Percentiles rank a stretch among this genome's conserved stretches.
Evolutionary conservation across 2,329 filamentous ascomycete genomes (phyloP).

Genomic region (Colletotrichum navitas): DNA sequence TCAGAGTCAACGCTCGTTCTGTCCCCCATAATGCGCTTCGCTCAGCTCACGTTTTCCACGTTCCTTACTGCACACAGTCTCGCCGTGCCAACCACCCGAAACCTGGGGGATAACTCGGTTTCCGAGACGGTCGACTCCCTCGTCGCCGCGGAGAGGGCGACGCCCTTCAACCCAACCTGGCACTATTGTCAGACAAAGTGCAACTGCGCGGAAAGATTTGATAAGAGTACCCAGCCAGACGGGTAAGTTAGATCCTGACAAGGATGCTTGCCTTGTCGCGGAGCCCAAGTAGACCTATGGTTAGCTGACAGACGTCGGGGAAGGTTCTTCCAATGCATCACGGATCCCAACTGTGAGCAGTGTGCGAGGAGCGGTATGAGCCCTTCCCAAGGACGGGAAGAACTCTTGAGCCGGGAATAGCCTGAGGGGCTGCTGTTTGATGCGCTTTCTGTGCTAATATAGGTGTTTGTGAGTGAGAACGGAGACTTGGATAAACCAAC

Average conservation of each 20-base stretch:
- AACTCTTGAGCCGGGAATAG: background rate
- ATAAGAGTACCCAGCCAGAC: constrained; percentile 25
- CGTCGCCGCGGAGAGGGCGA: constrained; percentile 34
- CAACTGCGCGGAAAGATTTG: constrained; percentile 46
- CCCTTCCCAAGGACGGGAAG: background rate
- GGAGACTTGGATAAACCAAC: background rate
- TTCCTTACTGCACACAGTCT: constrained; percentile 18
- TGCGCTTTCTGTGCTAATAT: background rate
- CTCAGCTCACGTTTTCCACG: constrained; percentile 26
- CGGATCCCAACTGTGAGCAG: constrained; percentile 49
- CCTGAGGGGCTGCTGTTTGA: no score
- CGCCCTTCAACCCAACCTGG: constrained; percentile 23
- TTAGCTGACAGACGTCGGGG: background rate
- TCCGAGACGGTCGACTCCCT: constrained; percentile 18
- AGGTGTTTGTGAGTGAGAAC: no score
- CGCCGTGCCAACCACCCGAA: constrained; percentile 6
- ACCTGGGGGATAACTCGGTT: background rate
- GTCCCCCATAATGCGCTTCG: constrained; percentile 19
- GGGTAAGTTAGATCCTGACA: constrained; percentile 37
- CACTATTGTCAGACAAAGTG: constrained; percentile 42
- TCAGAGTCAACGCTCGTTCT: background rate
- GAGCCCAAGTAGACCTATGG: background rate
- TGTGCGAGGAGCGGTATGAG: constrained; percentile 28
- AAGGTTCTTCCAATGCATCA: constrained; percentile 53
- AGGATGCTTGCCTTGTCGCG: background rate